phyloP scores from a whole-genome alignment of 495 filamentous ascomycete genomes.

The Hypoxylon perforatum region DNA sequence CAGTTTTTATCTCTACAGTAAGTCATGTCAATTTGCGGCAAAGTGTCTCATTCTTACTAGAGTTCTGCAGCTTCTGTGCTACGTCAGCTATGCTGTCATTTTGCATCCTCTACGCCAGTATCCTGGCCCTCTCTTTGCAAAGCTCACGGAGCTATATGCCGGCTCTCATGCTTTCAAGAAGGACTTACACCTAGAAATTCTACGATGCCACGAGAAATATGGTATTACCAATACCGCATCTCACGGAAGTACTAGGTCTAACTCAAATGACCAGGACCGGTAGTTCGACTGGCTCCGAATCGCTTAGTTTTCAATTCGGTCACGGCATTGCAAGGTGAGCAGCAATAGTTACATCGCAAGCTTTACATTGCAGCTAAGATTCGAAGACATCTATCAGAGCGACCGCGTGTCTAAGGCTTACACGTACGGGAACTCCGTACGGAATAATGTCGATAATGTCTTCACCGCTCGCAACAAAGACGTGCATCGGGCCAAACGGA shows the following conservation, averaged over 20 bases:
- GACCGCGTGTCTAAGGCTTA: constrained; percentile 56
- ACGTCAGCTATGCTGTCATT: constrained; percentile 2
- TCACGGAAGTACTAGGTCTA: not conserved
- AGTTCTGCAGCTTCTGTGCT: not conserved
- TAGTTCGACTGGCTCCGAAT: constrained; percentile 61
- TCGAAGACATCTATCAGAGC: constrained; percentile 58
- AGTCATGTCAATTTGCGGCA: not conserved
- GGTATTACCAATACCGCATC: constrained; percentile 28
- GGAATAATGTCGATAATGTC: constrained; percentile 4
- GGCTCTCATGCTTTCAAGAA: constrained; percentile 54
- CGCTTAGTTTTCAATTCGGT: constrained; percentile 57
- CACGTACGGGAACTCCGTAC: not conserved
- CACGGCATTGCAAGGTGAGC: constrained; percentile 55
- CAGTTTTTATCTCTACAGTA: not conserved
- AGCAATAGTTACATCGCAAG: not conserved
- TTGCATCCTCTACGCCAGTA: constrained; percentile 46
- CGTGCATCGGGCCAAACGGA: constrained; percentile 30
- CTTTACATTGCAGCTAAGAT: constrained; percentile 43
- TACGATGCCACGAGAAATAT: constrained; percentile 54
- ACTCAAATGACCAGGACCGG: constrained; percentile 34
- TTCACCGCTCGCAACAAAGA: constrained; percentile 13
- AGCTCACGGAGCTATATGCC: constrained; percentile 52
- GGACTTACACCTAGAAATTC: constrained; percentile 57
- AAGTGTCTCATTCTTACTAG: not conserved
- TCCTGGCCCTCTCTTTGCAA: constrained; percentile 61